Evolutionary conservation across 768 basidiomycete genomes (phyloP), one percentile per base, ranked within the genome.

Genomic region (Russula earlei): DNA sequence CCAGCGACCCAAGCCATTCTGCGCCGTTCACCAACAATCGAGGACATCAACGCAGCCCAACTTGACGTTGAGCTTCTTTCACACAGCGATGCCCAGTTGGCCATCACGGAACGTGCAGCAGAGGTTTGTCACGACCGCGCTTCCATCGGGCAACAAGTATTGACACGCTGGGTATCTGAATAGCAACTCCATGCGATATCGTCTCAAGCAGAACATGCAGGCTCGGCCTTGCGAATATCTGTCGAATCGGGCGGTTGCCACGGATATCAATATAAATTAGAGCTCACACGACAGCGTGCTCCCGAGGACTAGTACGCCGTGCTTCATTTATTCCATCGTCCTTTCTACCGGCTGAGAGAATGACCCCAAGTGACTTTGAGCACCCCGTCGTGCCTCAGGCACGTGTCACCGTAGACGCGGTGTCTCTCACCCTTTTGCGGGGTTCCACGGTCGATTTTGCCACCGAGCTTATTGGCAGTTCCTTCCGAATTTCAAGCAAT

Each of bases 191-290:
- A 76, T 42, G 68, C 71, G 42, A 88, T 96, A 55, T 78, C 87
- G 10, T 64, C 74, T n/a, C 74, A 81, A 37, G 79, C 87, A 65
- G 73, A 80, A 10, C 77, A 86, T 61, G 69, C 81, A 0, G 65
- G 79, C 47, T 75, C 88, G 20, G 89, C 85, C 4, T 74, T 97
- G 22, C 75, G 93, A 60, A 77, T 98, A 61, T 75, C 83, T 1
- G 91, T 97, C 24, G 92, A 96, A 64, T 90, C 87, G 11, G 95
- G 95, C 11, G 95, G 95, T 19, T 98, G 95, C 66, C 94, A 98
- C 67, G 95, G 95, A 36, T 97, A 97, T 69, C 92, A 96, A 65
- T 96, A 97, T 70, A 94, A 89, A 63, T 81, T 98, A 78, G 83
- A 86, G 53, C 77, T 97, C 4, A 85, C 87, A 2, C 76, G 75